Percentiles rank a stretch among this genome's conserved stretches.
Evolutionary conservation across 768 basidiomycete genomes (phyloP).

Genomic region (Tricholoma sp.): DNA sequence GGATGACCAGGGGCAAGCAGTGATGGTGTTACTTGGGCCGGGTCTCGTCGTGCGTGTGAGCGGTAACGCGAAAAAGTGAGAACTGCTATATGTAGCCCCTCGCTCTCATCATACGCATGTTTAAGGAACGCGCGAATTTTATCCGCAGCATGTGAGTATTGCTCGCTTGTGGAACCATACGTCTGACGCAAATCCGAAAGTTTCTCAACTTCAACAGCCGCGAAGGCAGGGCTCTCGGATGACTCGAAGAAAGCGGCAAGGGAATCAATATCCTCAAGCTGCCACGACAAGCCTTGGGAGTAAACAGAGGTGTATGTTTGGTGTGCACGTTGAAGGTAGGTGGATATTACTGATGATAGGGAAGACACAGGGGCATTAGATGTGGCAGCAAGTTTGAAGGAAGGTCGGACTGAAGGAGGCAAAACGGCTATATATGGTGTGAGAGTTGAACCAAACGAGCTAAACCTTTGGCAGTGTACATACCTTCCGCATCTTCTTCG

Average conservation of each 20-base stretch:
- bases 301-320: conserved; percentile 54
- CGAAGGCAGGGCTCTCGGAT: conserved; percentile 48
- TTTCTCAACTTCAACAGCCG: conserved; percentile 53
- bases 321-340: conserved; percentile 53
- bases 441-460: neutral
- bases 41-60: conserved; percentile 30
- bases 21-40: conserved; percentile 36
- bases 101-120: conserved; percentile 29
- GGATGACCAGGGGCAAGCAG: conserved; percentile 40
- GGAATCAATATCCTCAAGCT: conserved; percentile 26
- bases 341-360: conserved; percentile 49
- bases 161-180: conserved; percentile 47
- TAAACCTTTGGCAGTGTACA: conserved; percentile 9
- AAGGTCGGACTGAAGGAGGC: conserved; percentile 42
- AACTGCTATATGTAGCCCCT: conserved; percentile 44
- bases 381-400: conserved; percentile 38
- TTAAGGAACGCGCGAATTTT: conserved; percentile 47
- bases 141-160: conserved; percentile 43
- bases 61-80: conserved; percentile 39
- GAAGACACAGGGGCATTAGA: conserved; percentile 29
- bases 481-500: conserved; percentile 52
- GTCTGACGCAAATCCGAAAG: conserved; percentile 42
- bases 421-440: conserved; percentile 42
- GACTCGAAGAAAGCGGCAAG: conserved; percentile 52
- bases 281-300: conserved; percentile 26